Conservation (phyloP, 208 protist genomes). For the Acanthamoeba healyi region DNA sequence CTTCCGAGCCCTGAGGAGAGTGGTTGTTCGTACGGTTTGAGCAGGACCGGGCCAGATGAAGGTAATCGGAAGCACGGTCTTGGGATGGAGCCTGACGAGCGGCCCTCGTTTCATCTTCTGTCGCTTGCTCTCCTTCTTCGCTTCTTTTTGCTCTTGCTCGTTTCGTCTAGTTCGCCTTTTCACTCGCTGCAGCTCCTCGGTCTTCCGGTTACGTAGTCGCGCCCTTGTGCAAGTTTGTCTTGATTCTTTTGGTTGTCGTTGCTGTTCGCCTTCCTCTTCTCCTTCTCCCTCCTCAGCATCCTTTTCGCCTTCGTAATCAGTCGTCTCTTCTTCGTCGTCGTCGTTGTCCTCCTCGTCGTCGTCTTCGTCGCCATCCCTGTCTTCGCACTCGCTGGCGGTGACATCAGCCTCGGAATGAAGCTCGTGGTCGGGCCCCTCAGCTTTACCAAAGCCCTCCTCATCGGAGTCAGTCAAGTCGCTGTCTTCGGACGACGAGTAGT, state of each 20-base stretch:
- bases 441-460: too few relatives aligned
- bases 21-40: not conserved
- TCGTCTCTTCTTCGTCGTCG: not conserved
- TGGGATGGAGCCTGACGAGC: slow-evolving; percentile 27
- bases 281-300: not conserved
- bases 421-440: too few relatives aligned
- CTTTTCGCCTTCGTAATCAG: too few relatives aligned
- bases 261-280: not conserved
- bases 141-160: not conserved
- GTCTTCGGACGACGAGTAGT: slow-evolving; percentile 48
- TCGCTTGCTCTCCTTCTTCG: slow-evolving; percentile 33
- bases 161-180: not conserved
- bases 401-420: too few relatives aligned
- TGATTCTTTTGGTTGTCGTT: not conserved
- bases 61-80: slow-evolving; percentile 54
- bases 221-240: too few relatives aligned
- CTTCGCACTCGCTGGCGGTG: not conserved
- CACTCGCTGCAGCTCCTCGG: not conserved
- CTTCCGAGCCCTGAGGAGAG: too few relatives aligned
- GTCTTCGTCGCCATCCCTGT: not conserved
- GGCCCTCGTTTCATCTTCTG: slow-evolving; percentile 53
- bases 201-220: too few relatives aligned
- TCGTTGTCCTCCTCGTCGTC: not conserved
- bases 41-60: slow-evolving; percentile 18
- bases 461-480: slow-evolving; percentile 7